A percentile compares a stretch with the other conserved stretches of the same genome.
These are phyloP conservation scores for Vaccinium darrowii DNA, from an alignment of 148 eudicot genomes.

Conservation along the genomic window DNA sequence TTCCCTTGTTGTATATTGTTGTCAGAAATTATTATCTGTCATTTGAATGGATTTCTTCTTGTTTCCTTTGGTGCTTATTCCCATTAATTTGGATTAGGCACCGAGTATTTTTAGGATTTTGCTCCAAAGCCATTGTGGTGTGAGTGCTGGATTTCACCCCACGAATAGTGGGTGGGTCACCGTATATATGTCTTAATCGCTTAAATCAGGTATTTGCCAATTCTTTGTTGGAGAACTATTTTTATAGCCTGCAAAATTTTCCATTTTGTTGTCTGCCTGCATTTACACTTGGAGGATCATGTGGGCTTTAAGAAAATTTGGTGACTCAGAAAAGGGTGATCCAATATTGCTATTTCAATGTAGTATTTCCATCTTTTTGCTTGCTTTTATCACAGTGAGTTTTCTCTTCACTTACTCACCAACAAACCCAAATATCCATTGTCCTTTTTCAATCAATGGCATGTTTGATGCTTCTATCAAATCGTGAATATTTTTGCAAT, in stretches of 20 bases:
- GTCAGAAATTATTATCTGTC: slow-evolving; percentile 6
- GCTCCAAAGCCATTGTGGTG: slow-evolving; percentile 98
- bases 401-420: background rate
- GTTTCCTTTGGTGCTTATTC: slow-evolving; percentile 10
- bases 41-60: slow-evolving; percentile 3
- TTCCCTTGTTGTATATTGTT: background rate
- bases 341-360: background rate
- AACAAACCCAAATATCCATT: background rate
- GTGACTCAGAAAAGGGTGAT: background rate
- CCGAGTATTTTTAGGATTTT: slow-evolving; percentile 90
- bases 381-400: background rate
- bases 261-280: background rate
- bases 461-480: background rate
- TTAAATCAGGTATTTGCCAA: slow-evolving; percentile 74
- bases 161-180: slow-evolving; percentile 54
- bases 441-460: background rate
- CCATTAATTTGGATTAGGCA: slow-evolving; percentile 63
- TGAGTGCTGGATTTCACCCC: slow-evolving; percentile 86
- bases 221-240: background rate
- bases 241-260: slow-evolving; percentile 41
- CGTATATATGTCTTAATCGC: slow-evolving; percentile 76
- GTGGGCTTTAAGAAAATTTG: too few relatives aligned
- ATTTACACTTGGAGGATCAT: background rate
- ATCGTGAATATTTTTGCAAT: background rate
- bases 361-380: background rate